Percentiles rank a stretch among this genome's conserved stretches.
Conservation (phyloP, 2,329 filamentous ascomycete genomes). For the Fusarium equiseti region DNA sequence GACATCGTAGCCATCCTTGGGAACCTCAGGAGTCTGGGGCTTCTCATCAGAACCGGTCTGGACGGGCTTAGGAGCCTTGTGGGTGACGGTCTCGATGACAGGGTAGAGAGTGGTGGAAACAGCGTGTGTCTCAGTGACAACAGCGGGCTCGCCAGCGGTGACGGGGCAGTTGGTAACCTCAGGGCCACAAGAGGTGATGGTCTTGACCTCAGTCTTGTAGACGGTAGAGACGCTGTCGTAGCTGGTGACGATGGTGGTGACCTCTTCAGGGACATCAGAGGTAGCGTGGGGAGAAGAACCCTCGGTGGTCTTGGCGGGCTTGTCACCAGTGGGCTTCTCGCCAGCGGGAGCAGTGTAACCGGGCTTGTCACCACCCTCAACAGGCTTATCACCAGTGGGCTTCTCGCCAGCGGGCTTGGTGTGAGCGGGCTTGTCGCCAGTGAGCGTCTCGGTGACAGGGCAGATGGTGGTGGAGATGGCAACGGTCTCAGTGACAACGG, state of each 20-base stretch:
- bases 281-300: slow-evolving; percentile 41
- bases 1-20: slow-evolving; percentile 46
- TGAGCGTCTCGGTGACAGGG: slow-evolving; percentile 67
- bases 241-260: slow-evolving; percentile 35
- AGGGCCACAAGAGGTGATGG: slow-evolving; percentile 44
- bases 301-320: slow-evolving; percentile 33
- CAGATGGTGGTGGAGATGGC: slow-evolving; percentile 71
- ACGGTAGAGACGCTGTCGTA: slow-evolving; percentile 30
- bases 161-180: slow-evolving; percentile 63
- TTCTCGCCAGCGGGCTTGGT: slow-evolving; percentile 28
- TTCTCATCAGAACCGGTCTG: slow-evolving; percentile 42
- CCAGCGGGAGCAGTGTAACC: slow-evolving; percentile 18
- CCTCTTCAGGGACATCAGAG: slow-evolving; percentile 41
- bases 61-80: slow-evolving; percentile 31
- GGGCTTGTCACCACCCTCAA: slow-evolving; percentile 24
- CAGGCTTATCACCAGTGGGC: slow-evolving; percentile 30
- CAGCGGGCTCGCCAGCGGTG: slow-evolving; percentile 41
- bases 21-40: slow-evolving; percentile 50
- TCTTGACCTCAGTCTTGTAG: slow-evolving; percentile 37
- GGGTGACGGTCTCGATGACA: slow-evolving; percentile 42
- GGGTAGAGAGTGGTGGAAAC: slow-evolving; percentile 44
- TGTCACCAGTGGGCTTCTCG: slow-evolving; percentile 31
- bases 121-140: slow-evolving; percentile 45
- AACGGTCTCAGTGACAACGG: slow-evolving; percentile 65
- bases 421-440: slow-evolving; percentile 25